Evolutionary conservation across 2,329 filamentous ascomycete species (phyloP), one percentile per base, ranked within the genome.

Genomic region (Sclerotinia subarctica): DNA sequence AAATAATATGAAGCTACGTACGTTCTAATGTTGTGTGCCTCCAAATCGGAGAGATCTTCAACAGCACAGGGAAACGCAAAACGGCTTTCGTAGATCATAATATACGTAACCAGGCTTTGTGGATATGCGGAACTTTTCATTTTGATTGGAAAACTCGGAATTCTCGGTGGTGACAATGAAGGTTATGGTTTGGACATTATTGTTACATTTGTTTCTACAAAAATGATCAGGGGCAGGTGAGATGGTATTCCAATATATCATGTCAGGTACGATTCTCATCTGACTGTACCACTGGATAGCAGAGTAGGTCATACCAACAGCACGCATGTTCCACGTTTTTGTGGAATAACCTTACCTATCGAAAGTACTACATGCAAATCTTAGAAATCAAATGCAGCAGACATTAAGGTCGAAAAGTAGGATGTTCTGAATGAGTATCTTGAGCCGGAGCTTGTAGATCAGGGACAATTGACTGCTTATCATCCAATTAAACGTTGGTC

Each of bases 191-290:
- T 51, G 15, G n/a, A 42, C 19, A 38, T 15, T 10, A 53, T 35
- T 2, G 17, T 46, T 35, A 4, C 53, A 38, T 35, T 21, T 42
- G 64, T 29, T 21, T 35, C 10, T n/a, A 6, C 11, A 29, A 42
- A 26, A 32, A 51, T 38, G 58, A 13, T 17, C 46, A 51, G 58
- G 58, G 44, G 44, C 35, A 17, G 44, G 15, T 35, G 24, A 44
- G n/a, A 26, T 62, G n/a, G 44, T 29, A 42, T 21, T 24, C 46
- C 13, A 38, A 26, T 24, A 24, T 64, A 29, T 29, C 46, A 59
- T 66, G 64, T 44, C 64, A 66, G 64, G 53, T 66, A 66, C 64
- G 54, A 24, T 17, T 32, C 56, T 38, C 64, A 66, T 59, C 64
- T 60, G 64, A 60, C 54, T 32, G 64, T 32, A 26, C 63, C 47